Percentiles rank a stretch among this genome's conserved stretches.
These are phyloP conservation scores for Pittosporum tobira DNA, from an alignment of 129 eudicot genomes.

Conservation along the genomic window DNA sequence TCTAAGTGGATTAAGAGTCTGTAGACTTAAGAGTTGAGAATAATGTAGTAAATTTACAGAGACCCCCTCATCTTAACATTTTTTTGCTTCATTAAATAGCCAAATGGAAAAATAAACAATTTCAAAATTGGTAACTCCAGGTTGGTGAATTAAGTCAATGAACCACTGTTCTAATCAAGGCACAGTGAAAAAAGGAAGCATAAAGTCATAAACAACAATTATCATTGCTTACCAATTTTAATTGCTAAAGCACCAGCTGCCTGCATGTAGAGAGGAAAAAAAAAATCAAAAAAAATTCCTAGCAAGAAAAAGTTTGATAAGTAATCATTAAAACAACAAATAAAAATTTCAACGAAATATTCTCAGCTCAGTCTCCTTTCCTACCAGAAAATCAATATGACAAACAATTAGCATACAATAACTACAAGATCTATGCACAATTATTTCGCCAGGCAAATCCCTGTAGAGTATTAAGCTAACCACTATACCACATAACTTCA, in stretches of 20 bases:
- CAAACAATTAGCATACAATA: no score
- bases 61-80: no score
- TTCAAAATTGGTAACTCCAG: not conserved
- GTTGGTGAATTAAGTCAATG: not conserved
- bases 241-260: conserved; percentile 94
- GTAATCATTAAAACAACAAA: no score
- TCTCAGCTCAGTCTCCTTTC: not conserved
- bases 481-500: no score
- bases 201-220: not conserved
- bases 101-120: not conserved
- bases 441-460: no score
- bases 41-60: not conserved
- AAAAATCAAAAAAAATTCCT: not conserved
- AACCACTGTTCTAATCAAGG: no score
- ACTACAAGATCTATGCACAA: no score
- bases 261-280: conserved; percentile 35
- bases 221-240: conserved; percentile 58
- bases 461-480: no score
- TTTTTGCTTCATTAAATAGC: not conserved
- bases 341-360: no score
- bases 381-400: not conserved
- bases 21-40: not conserved
- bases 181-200: not conserved
- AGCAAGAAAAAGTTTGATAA: not conserved
- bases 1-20: not conserved